Evolutionary conservation across 768 basidiomycete species (phyloP).

Genomic region (Pulveroboletus sp.): DNA sequence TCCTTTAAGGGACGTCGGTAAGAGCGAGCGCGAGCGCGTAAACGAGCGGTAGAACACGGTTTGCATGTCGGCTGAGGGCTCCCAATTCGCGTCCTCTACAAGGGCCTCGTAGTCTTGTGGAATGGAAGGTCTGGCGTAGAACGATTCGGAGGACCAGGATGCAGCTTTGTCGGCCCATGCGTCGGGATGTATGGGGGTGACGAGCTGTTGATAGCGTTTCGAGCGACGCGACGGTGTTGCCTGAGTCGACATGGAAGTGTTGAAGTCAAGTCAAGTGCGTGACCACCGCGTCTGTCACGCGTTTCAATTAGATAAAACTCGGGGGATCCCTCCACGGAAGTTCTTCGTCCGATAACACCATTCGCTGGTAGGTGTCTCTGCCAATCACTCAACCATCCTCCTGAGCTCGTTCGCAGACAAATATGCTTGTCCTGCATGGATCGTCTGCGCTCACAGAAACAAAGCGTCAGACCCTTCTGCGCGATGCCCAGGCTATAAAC

Average conservation of each 20-base stretch:
- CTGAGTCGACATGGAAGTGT: constrained; percentile 17
- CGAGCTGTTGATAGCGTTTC: constrained; percentile 33
- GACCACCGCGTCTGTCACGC: constrained; percentile 22
- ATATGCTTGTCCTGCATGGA: constrained; percentile 80
- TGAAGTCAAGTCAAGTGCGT: constrained; percentile 1
- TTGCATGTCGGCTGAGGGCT: constrained; percentile 11
- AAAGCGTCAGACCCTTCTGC: constrained; percentile 65
- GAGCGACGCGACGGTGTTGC: constrained; percentile 34
- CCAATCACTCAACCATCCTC: not conserved
- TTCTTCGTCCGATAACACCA: constrained; percentile 2
- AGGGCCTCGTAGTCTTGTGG: constrained; percentile 26
- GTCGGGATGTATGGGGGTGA: constrained; percentile 24
- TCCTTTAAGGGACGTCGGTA: constrained; percentile 15
- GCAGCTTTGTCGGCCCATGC: constrained; percentile 26
- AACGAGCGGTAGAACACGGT: constrained; percentile 31
- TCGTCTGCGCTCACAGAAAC: constrained; percentile 69
- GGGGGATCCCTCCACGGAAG: constrained; percentile 2
- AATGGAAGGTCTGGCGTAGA: constrained; percentile 17
- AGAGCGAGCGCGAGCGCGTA: constrained; percentile 14
- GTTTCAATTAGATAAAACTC: constrained; percentile 9
- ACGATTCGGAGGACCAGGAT: constrained; percentile 25
- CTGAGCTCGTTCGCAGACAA: constrained; percentile 6
- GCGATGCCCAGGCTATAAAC: constrained; percentile 47
- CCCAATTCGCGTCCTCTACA: constrained; percentile 26
- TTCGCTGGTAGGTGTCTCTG: constrained; percentile 9